These are phyloP conservation scores for Calocybe cyanea DNA, from an alignment of 768 basidiomycete species.

Conservation along the genomic window DNA sequence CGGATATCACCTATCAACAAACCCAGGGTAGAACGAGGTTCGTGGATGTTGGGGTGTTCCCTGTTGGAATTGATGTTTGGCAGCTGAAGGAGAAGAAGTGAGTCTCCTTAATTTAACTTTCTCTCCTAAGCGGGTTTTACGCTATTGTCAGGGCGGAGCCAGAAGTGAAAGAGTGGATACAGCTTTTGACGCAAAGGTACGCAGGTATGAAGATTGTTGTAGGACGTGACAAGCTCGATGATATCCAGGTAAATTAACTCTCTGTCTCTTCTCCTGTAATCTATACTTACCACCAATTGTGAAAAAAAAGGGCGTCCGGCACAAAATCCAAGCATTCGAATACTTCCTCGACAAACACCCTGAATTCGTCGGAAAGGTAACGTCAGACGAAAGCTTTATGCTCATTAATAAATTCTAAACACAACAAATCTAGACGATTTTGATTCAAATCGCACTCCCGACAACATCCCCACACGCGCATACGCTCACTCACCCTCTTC, in stretches of 20 bases:
- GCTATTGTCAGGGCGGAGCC: conserved; percentile 49
- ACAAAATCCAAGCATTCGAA: conserved; percentile 84
- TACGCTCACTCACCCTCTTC: conserved; percentile 27
- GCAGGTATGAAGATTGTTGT: conserved; percentile 85
- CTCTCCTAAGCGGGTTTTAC: not conserved
- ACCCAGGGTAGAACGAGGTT: conserved; percentile 48
- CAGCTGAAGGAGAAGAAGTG: conserved; percentile 65
- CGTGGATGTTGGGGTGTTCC: conserved; percentile 85
- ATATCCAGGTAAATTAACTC: conserved; percentile 53
- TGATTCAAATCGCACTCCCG: conserved; percentile 85
- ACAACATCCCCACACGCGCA: conserved; percentile 75
- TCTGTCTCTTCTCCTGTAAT: no score
- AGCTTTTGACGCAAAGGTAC: conserved; percentile 75
- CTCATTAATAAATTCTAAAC: not conserved
- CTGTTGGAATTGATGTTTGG: conserved; percentile 84
- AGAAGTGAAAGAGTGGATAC: conserved; percentile 82
- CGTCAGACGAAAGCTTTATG: not conserved
- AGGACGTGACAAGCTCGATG: conserved; percentile 86
- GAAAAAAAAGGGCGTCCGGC: conserved; percentile 55
- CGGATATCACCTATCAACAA: conserved; percentile 17
- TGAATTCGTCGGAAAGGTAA: conserved; percentile 73
- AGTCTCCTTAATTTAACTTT: conserved; percentile 16
- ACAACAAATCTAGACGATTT: conserved; percentile 49
- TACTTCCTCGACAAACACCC: conserved; percentile 74
- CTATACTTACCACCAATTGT: no score